These are phyloP conservation scores for Penicillium vulpinum DNA, from an alignment of 2,329 filamentous ascomycete species.

Conservation along the genomic window DNA sequence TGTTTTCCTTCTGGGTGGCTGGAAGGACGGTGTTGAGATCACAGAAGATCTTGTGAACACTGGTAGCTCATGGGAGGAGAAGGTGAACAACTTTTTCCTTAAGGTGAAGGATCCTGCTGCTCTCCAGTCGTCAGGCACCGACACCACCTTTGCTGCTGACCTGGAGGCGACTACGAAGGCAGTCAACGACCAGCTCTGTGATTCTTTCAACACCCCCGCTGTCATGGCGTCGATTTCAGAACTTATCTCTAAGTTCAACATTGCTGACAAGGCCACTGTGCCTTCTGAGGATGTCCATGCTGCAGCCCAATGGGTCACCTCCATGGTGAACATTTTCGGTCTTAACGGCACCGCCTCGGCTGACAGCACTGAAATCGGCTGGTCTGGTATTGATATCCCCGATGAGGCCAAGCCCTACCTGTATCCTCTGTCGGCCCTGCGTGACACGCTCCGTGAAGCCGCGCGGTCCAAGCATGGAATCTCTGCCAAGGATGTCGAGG, in stretches of 20 bases:
- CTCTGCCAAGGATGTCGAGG: slow-evolving; percentile 37
- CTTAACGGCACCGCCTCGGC: slow-evolving; percentile 52
- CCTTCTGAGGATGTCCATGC: slow-evolving; percentile 51
- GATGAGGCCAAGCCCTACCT: slow-evolving; percentile 60
- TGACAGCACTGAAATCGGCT: slow-evolving; percentile 54
- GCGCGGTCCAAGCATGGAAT: slow-evolving; percentile 54
- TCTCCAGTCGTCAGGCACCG: slow-evolving; percentile 26
- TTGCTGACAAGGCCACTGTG: slow-evolving; percentile 47
- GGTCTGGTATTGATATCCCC: slow-evolving; percentile 65
- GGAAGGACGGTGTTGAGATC: slow-evolving; percentile 91
- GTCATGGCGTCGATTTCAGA: slow-evolving; percentile 78
- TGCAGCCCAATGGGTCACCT: slow-evolving; percentile 76
- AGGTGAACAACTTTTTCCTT: slow-evolving; percentile 70
- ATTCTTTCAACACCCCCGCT: slow-evolving; percentile 83
- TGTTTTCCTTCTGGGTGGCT: slow-evolving; percentile 82
- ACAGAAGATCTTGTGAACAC: slow-evolving; percentile 76
- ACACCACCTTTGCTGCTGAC: slow-evolving; percentile 46
- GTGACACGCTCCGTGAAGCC: slow-evolving; percentile 58
- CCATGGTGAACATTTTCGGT: slow-evolving; percentile 80
- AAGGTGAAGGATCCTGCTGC: slow-evolving; percentile 53
- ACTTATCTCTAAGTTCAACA: slow-evolving; percentile 76
- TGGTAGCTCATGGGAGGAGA: slow-evolving; percentile 76
- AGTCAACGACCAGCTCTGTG: slow-evolving; percentile 67
- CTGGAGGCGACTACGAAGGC: slow-evolving; percentile 57
- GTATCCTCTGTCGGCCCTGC: slow-evolving; percentile 58